phyloP scores from a whole-genome alignment of 306 rosid genomes.

The Arachis hypogaea region DNA sequence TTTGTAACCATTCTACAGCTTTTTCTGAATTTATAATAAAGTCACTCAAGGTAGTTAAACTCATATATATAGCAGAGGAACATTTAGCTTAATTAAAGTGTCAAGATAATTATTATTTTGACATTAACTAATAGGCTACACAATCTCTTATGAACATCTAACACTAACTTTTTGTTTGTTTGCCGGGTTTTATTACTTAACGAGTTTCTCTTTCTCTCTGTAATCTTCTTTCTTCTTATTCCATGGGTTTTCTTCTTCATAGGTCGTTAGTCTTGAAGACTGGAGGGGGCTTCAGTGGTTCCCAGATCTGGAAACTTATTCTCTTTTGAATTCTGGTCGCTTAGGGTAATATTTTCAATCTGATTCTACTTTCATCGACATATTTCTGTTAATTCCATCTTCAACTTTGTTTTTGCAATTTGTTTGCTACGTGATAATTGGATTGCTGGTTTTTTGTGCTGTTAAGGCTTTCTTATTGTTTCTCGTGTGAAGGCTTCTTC shows the following conservation, averaged over 20 bases:
- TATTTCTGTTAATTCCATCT: neutral
- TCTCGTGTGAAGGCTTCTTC: neutral
- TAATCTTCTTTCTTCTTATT: conserved; percentile 15
- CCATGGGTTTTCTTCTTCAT: neutral
- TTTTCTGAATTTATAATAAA: too few species aligned
- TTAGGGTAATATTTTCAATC: neutral
- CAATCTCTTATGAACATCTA: too few species aligned
- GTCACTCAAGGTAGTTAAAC: too few species aligned
- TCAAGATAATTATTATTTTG: too few species aligned
- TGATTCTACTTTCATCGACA: neutral
- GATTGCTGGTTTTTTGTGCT: neutral
- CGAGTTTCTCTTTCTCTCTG: conserved; percentile 24
- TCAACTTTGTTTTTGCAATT: conserved; percentile 20
- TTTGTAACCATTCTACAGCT: too few species aligned
- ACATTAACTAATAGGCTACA: too few species aligned
- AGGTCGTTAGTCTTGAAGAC: conserved; percentile 2
- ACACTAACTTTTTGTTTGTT: conserved; percentile 28
- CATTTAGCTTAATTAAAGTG: too few species aligned
- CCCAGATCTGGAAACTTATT: conserved; percentile 41
- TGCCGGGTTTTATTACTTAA: conserved; percentile 30
- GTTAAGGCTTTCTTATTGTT: neutral
- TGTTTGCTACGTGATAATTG: conserved; percentile 14
- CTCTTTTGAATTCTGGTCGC: conserved; percentile 7
- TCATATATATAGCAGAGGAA: too few species aligned
- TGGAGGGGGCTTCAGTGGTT: conserved; percentile 8